Percentiles rank a stretch among this genome's conserved stretches.
Evolutionary conservation across 2,329 filamentous ascomycete species (phyloP).

Genomic region (Cladosporium velox): DNA sequence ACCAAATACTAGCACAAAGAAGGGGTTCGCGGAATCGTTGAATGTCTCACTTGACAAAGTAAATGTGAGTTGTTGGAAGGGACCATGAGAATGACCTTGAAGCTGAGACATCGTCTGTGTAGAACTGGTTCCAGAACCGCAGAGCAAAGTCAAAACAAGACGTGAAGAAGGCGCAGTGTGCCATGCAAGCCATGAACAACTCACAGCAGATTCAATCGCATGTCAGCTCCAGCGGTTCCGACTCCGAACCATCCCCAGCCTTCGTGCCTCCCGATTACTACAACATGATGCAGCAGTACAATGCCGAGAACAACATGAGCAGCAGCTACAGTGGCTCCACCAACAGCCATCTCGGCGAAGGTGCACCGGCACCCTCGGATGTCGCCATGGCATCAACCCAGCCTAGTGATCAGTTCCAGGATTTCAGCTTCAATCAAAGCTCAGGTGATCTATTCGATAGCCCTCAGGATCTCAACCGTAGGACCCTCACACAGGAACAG

Average conservation of each 20-base stretch:
- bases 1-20: slow-evolving; percentile 53
- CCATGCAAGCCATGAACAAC: slow-evolving; percentile 20
- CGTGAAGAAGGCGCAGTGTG: slow-evolving; percentile 47
- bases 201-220: slow-evolving; percentile 10
- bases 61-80: slow-evolving; percentile 46
- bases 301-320: slow-evolving; percentile 12
- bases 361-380: neutral
- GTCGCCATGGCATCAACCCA: slow-evolving; percentile 1
- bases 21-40: slow-evolving; percentile 50
- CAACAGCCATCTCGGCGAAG: slow-evolving; percentile 1
- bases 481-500: slow-evolving; percentile 41
- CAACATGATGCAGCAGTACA: slow-evolving; percentile 35
- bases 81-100: neutral
- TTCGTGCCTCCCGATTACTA: slow-evolving; percentile 36
- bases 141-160: slow-evolving; percentile 57
- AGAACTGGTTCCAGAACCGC: slow-evolving; percentile 59
- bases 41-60: slow-evolving; percentile 55
- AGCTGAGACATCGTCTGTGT: slow-evolving; percentile 12
- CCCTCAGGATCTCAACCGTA: slow-evolving; percentile 38
- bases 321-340: slow-evolving; percentile 1
- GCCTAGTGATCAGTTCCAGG: slow-evolving; percentile 11
- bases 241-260: slow-evolving; percentile 36
- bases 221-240: slow-evolving; percentile 30
- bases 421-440: slow-evolving; percentile 8
- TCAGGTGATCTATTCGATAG: slow-evolving; percentile 33